Evolutionary conservation across 2,329 filamentous ascomycete genomes (phyloP).

Genomic region (Botrytis fabae): DNA sequence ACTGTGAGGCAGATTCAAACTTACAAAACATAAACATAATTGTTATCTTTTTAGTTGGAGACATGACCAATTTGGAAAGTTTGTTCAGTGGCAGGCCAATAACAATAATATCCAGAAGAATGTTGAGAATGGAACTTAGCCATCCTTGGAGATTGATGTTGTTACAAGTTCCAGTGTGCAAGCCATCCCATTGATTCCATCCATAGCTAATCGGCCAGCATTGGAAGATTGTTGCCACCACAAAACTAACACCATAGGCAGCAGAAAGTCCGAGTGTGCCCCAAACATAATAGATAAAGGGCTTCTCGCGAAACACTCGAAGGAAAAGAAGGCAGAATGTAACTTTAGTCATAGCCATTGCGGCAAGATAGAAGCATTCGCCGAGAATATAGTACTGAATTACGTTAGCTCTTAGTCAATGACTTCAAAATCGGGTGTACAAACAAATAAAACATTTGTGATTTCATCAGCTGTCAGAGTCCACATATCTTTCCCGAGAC

Average conservation of each 20-base stretch:
- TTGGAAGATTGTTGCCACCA: conserved; percentile 15
- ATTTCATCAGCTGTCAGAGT: conserved; percentile 14
- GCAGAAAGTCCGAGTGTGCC: conserved; percentile 41
- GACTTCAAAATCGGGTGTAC: neutral
- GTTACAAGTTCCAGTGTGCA: conserved; percentile 49
- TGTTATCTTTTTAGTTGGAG: conserved; percentile 49
- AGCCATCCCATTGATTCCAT: conserved; percentile 54
- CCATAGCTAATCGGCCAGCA: conserved; percentile 52
- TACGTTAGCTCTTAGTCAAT: neutral
- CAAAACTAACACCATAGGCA: conserved; percentile 22
- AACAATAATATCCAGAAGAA: conserved; percentile 53
- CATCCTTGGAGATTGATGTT: conserved; percentile 51
- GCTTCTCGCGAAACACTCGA: conserved; percentile 50
- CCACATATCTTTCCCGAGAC: conserved; percentile 24
- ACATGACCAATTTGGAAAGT: conserved; percentile 46
- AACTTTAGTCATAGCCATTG: conserved; percentile 42
- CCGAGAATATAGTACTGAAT: conserved; percentile 22
- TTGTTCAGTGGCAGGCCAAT: conserved; percentile 51
- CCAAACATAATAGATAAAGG: conserved; percentile 38
- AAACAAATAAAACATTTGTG: conserved; percentile 15
- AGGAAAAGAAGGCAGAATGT: conserved; percentile 56
- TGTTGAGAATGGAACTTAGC: conserved; percentile 53
- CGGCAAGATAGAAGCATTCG: conserved; percentile 25
- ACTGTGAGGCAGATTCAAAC: neutral
- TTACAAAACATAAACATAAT: conserved; percentile 50